Evolutionary conservation across 345 rosid genomes (phyloP), one percentile per base, ranked within the genome.

Genomic region (Lepidium africanum): DNA sequence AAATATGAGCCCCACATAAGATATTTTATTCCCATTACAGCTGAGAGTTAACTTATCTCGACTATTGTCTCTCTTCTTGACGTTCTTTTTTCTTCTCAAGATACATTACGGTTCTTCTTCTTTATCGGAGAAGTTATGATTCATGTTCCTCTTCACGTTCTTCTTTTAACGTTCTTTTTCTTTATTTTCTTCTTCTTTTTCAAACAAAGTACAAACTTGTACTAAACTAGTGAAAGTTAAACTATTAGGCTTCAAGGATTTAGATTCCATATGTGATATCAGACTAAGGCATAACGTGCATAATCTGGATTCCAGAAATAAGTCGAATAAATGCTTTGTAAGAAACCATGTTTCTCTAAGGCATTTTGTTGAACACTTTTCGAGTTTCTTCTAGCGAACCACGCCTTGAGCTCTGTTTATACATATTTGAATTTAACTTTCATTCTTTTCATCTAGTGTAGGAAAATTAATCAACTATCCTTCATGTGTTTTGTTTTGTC

Each of bases 331-430:
- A 82, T 3, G 94, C 87, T 54, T 90, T 93, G 43, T 84, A 77
- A 27, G 77, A 77, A n/a, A n/a, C 86, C 1, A 79, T 9, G 67
- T 81, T 90, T 76, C 91, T 79, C 0, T 53, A 40, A 45, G 87
- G 91, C 88, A 91, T 90, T 85, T 69, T 69, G 60, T 85, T 94
- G 85, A 92, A 86, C 85, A 88, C 51, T 43, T 56, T 32, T 19
- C 74, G 79, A 0, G 79, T 67, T 70, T 64, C n/a, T 58, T 35
- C 83, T 40, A 42, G 64, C 0, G 86, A 79, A 14, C 83, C 81
- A 42, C 92, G 89, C 14, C 89, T 76, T 25, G 27, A 25, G 27
- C 4, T 25, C 27, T 25, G 4, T 25, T 25, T 2, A 25, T 25
- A 25, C 3, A 25, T 25, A 3, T 25, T 25, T 3, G 3, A 4